Conservation (phyloP, 305 asterid species). For the Ajuga reptans region DNA sequence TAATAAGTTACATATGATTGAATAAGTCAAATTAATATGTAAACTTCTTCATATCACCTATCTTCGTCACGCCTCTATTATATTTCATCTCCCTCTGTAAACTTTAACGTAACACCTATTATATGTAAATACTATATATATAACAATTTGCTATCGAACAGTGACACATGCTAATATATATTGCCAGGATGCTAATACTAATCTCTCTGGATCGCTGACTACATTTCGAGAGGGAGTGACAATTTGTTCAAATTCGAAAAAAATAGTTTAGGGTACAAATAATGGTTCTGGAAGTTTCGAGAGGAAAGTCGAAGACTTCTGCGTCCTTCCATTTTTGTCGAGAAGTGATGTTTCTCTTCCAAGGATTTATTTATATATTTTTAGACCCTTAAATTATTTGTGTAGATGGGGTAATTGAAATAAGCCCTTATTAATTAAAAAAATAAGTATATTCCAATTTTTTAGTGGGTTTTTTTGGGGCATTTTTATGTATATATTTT, state of each 20-base stretch:
- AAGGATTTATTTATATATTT: background rate
- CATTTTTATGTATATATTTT: background rate
- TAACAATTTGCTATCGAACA: too few species aligned
- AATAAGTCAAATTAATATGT: too few species aligned
- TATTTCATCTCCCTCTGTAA: too few species aligned
- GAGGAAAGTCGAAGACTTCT: background rate
- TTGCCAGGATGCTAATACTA: constrained; percentile 43
- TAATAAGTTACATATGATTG: too few species aligned
- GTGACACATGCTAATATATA: background rate
- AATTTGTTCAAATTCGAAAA: constrained; percentile 4
- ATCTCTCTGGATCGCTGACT: constrained; percentile 55
- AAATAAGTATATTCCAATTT: too few species aligned
- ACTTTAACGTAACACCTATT: too few species aligned
- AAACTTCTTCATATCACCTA: too few species aligned
- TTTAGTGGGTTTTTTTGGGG: background rate
- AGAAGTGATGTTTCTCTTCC: constrained; percentile 12
- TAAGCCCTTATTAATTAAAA: background rate
- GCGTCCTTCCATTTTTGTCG: constrained; percentile 20
- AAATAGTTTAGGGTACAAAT: background rate
- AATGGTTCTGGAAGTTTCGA: constrained; percentile 5
- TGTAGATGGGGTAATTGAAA: background rate
- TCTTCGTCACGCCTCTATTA: too few species aligned
- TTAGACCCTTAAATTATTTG: background rate
- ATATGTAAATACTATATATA: too few species aligned
- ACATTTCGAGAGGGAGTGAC: constrained; percentile 13